phyloP scores from a whole-genome alignment of 768 basidiomycete species.

The Candolleomyces eurysporus region DNA sequence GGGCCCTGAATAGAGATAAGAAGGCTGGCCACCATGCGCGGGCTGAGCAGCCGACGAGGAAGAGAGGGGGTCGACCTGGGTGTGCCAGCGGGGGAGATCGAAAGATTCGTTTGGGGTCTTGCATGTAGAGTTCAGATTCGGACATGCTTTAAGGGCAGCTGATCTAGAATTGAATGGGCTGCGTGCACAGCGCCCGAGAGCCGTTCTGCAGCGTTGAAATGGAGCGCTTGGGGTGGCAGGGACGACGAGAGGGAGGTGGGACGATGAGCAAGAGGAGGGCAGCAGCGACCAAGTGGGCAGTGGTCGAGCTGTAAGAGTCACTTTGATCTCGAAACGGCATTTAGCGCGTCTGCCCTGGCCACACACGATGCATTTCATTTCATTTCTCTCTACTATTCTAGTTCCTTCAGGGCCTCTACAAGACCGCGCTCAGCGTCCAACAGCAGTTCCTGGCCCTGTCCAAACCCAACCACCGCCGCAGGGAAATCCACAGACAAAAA shows the following conservation, averaged over 20 bases:
- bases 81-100: slow-evolving; percentile 74
- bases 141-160: slow-evolving; percentile 48
- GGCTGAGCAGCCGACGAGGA: slow-evolving; percentile 35
- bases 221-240: not conserved
- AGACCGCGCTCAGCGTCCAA: slow-evolving; percentile 63
- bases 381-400: slow-evolving; percentile 13
- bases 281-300: slow-evolving; percentile 2
- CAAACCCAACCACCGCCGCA: slow-evolving; percentile 38
- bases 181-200: not conserved
- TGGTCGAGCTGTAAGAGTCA: slow-evolving; percentile 10
- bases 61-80: slow-evolving; percentile 57
- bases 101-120: slow-evolving; percentile 78
- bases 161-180: not conserved
- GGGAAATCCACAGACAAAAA: slow-evolving; percentile 68
- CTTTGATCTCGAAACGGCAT: slow-evolving; percentile 9
- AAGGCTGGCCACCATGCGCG: slow-evolving; percentile 54
- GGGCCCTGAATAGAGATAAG: slow-evolving; percentile 54
- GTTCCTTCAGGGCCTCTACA: slow-evolving; percentile 42
- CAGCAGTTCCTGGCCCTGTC: slow-evolving; percentile 46
- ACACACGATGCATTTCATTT: slow-evolving; percentile 2
- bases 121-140: slow-evolving; percentile 76
- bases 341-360: slow-evolving; percentile 2
- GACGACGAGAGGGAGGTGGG: not conserved
- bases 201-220: not conserved
- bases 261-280: not conserved